Percentiles rank a stretch among this genome's conserved stretches.
phyloP scores from a whole-genome alignment of 371 early-diverging fungal species.

The Rhizomucor miehei region DNA sequence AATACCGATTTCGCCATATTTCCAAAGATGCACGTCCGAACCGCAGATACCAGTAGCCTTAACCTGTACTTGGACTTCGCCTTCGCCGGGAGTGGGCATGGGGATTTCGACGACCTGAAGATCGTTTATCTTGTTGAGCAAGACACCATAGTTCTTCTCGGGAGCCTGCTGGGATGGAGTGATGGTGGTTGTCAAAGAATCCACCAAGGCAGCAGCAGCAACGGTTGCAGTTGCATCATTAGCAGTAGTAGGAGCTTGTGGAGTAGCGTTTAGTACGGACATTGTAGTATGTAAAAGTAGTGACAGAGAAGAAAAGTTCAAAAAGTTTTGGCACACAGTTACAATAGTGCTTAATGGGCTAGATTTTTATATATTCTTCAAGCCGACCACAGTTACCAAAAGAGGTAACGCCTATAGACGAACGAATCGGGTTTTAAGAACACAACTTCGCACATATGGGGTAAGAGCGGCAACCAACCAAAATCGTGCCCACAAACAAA shows the following conservation, averaged over 20 bases:
- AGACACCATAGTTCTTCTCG: slow-evolving; percentile 30
- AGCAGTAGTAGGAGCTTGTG: not conserved
- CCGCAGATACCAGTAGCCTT: slow-evolving; percentile 49
- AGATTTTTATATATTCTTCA: not conserved
- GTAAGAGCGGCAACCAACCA: too few species aligned
- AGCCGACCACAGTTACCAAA: not conserved
- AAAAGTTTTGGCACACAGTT: too few species aligned
- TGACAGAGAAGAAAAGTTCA: not conserved
- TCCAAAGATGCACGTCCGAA: slow-evolving; percentile 45
- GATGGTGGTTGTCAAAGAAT: not conserved
- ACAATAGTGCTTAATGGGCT: too few species aligned
- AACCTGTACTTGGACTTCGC: slow-evolving; percentile 40
- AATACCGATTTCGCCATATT: slow-evolving; percentile 45
- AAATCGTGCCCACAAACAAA: not conserved
- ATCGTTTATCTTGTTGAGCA: slow-evolving; percentile 38
- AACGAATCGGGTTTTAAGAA: too few species aligned
- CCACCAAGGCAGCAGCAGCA: not conserved
- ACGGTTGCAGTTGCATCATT: not conserved
- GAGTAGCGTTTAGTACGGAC: not conserved
- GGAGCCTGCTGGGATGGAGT: not conserved
- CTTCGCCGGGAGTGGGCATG: slow-evolving; percentile 31
- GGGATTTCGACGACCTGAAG: slow-evolving; percentile 40
- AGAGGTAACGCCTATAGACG: not conserved
- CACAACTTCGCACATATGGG: too few species aligned
- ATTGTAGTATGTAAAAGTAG: not conserved